A percentile compares a stretch with the other conserved stretches of the same genome.
Conservation (phyloP, 148 eudicot genomes). For the Vaccinium darrowii region DNA sequence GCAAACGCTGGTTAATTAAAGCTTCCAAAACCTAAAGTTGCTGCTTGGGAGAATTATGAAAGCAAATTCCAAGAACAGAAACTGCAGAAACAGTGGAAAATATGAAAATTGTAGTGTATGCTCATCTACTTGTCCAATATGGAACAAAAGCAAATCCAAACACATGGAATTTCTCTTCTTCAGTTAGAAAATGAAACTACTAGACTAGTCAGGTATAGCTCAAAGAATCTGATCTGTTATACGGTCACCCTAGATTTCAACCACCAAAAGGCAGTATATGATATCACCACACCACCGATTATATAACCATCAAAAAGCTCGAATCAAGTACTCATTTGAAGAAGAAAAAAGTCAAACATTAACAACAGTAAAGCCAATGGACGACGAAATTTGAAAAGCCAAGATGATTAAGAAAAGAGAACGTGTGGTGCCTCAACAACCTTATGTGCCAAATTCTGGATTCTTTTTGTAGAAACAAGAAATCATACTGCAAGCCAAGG, state of each 20-base stretch:
- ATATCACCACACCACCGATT: not conserved
- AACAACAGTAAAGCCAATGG: not conserved
- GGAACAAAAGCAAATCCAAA: slow-evolving; percentile 10
- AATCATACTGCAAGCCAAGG: not conserved
- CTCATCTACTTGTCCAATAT: not conserved
- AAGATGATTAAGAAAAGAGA: not conserved
- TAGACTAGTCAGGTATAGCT: not conserved
- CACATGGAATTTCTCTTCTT: not conserved
- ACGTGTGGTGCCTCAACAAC: not conserved
- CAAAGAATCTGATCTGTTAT: not conserved
- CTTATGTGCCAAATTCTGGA: not conserved
- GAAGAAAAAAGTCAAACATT: not conserved
- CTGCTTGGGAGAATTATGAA: not conserved
- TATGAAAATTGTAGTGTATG: not conserved
- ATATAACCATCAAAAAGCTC: slow-evolving; percentile 1
- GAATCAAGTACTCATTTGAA: not conserved
- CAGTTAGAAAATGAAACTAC: not conserved
- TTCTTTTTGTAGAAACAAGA: not conserved
- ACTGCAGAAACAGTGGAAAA: not conserved
- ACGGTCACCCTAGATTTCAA: not conserved
- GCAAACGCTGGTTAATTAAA: not conserved
- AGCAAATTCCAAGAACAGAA: not conserved
- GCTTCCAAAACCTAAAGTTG: not conserved
- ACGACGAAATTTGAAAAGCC: not conserved
- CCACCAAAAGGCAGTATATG: not conserved